phyloP scores from a whole-genome alignment of 352 stramenopile genomes.

The Pythium myriotylum region DNA sequence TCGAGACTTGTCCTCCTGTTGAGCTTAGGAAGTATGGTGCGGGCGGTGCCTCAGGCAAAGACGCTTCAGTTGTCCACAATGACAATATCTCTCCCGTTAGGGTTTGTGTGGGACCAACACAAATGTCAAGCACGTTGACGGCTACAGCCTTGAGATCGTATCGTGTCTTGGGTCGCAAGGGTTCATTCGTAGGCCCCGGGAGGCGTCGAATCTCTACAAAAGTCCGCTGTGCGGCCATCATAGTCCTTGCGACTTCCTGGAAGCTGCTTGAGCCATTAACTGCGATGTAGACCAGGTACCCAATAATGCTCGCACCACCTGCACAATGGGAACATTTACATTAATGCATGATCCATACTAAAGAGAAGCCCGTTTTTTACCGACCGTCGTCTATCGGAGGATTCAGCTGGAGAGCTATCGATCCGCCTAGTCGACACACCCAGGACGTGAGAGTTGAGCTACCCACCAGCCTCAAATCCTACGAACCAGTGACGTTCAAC shows the following conservation, averaged over 20 bases:
- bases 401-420: conserved; percentile 40
- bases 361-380: too few species aligned
- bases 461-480: neutral
- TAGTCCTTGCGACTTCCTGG: conserved; percentile 40
- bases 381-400: conserved; percentile 47
- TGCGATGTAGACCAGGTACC: conserved; percentile 62
- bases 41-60: conserved; percentile 42
- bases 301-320: conserved; percentile 54
- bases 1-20: conserved; percentile 49
- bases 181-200: conserved; percentile 22
- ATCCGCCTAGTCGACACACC: conserved; percentile 37
- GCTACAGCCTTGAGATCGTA: conserved; percentile 64
- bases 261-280: conserved; percentile 33
- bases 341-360: too few species aligned
- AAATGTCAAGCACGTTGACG: conserved; percentile 51
- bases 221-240: conserved; percentile 18
- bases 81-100: conserved; percentile 13
- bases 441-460: neutral
- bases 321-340: conserved; percentile 5
- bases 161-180: conserved; percentile 33
- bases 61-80: conserved; percentile 31
- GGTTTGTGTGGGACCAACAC: conserved; percentile 29
- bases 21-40: conserved; percentile 49
- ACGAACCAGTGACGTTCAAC: conserved; percentile 42
- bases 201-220: conserved; percentile 40